Evolutionary conservation across 2,329 filamentous ascomycete species (phyloP), one percentile per base, ranked within the genome.

Genomic region (Alternaria triticina): DNA sequence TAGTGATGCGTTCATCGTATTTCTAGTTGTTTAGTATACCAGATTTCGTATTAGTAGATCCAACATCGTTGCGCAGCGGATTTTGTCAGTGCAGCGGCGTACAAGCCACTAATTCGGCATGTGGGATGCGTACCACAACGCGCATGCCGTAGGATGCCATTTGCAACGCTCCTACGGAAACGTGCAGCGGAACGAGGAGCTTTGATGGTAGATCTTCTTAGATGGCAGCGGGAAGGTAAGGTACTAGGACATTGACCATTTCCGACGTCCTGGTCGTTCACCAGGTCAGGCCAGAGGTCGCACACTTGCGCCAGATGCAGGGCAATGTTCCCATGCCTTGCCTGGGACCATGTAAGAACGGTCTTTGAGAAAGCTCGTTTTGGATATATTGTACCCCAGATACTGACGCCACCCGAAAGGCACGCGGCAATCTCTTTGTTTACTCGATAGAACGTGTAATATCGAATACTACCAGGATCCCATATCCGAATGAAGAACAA

Each of bases 141-240:
- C 49, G 50, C 50, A 58, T 61, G 49, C 61, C 65, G 52, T 59
- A 51, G 50, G 49, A 64, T 59, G 68, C 59, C 55, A 45, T 64
- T 50, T 68, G 68, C 67, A 50, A 56, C 43, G 52, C 51, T 61
- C 50, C 60, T 46, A 57, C 22, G 9, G 28, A 59, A 49, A 59
- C 56, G 58, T 40, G 40, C 58, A 64, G 52, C 44, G 57, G 61
- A 59, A 64, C 66, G 63, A 61, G 58, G 71, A 66, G 71, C 71
- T 70, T 62, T 68, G 71, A 62, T 69, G 64, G 54, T 59, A 51
- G 59, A 44, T 56, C 46, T 55, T 59, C 61, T 58, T 57, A 40
- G 57, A 47, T 57, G 30, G 46, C 61, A 54, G 49, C 65, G 64
- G 67, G 33, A 36, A 9, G 30, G 20, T 10, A 52, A 40, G 28